A percentile compares a stretch with the other conserved stretches of the same genome.
These are phyloP conservation scores for Penicillium sp. DNA, from an alignment of 2,329 filamentous ascomycete species.

Conservation along the genomic window DNA sequence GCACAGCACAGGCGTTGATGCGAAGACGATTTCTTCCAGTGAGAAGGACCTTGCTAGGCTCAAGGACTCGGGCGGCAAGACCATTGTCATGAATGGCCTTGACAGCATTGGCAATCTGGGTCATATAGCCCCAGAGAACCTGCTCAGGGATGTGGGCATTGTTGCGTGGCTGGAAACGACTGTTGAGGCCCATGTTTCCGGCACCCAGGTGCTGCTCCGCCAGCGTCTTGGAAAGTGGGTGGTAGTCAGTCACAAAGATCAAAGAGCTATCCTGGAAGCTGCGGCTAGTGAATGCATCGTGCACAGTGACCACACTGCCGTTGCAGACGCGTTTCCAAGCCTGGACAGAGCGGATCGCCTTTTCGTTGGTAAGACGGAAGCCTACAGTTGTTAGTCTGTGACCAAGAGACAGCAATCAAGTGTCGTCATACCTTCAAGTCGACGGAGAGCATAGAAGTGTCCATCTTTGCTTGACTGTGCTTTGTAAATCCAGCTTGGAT, in stretches of 20 bases:
- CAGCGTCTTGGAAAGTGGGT: constrained; percentile 86
- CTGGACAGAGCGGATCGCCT: constrained; percentile 81
- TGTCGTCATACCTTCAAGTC: constrained; percentile 68
- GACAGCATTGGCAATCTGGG: constrained; percentile 85
- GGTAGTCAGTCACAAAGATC: constrained; percentile 91
- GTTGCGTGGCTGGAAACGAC: constrained; percentile 45
- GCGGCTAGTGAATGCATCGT: constrained; percentile 90
- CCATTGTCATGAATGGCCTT: constrained; percentile 80
- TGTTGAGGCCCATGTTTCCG: constrained; percentile 49
- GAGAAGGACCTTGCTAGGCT: constrained; percentile 83
- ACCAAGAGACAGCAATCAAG: neutral
- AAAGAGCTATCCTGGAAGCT: constrained; percentile 94
- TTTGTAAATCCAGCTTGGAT: constrained; percentile 93
- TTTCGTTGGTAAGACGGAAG: constrained; percentile 84
- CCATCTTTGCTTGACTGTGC: constrained; percentile 87
- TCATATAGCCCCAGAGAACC: constrained; percentile 86
- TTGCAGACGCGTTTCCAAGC: constrained; percentile 86
- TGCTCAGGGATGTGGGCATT: constrained; percentile 66
- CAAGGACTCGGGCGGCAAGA: constrained; percentile 82
- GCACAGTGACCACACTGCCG: constrained; percentile 78
- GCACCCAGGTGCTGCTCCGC: constrained; percentile 69
- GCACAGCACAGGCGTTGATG: constrained; percentile 81
- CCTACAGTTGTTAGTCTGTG: constrained; percentile 49
- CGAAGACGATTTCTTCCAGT: constrained; percentile 89
- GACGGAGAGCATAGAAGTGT: constrained; percentile 80